A percentile compares a stretch with the other conserved stretches of the same genome.
Conservation (phyloP, 2,329 filamentous ascomycete genomes). For the Botrytis deweyae region DNA sequence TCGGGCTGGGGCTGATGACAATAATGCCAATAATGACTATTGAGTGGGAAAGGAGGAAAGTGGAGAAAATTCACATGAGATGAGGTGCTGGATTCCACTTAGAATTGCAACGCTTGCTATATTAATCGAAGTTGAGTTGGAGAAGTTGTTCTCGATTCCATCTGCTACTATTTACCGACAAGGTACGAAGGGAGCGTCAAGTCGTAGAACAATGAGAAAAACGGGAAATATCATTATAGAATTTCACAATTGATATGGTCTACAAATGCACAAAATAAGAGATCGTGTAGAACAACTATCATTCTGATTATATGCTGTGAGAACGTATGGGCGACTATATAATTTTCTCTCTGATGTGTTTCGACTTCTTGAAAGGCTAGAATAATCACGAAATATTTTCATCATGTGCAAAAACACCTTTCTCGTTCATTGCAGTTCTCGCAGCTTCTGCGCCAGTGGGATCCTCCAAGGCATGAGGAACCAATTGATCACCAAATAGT, state of each 20-base stretch:
- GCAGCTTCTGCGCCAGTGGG: constrained; percentile 37
- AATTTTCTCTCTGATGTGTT: too few relatives aligned
- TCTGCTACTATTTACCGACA: background rate
- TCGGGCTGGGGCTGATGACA: background rate
- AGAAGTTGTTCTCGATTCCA: background rate
- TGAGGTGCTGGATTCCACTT: background rate
- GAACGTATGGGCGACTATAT: too few relatives aligned
- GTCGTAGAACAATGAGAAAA: background rate
- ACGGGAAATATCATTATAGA: background rate
- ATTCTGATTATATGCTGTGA: background rate
- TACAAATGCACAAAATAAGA: background rate
- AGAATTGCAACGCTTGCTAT: background rate
- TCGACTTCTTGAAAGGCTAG: background rate
- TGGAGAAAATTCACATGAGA: background rate
- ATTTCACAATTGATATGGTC: background rate
- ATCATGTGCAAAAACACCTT: background rate
- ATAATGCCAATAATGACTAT: background rate
- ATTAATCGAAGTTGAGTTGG: background rate
- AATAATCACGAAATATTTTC: background rate
- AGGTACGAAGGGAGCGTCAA: background rate
- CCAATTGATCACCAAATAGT: constrained; percentile 40
- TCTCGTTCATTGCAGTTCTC: background rate
- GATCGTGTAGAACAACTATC: background rate
- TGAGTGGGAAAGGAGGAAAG: background rate
- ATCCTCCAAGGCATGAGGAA: constrained; percentile 41